Conservation (phyloP, 768 basidiomycete genomes). For the Tricholoma flavovirens region DNA sequence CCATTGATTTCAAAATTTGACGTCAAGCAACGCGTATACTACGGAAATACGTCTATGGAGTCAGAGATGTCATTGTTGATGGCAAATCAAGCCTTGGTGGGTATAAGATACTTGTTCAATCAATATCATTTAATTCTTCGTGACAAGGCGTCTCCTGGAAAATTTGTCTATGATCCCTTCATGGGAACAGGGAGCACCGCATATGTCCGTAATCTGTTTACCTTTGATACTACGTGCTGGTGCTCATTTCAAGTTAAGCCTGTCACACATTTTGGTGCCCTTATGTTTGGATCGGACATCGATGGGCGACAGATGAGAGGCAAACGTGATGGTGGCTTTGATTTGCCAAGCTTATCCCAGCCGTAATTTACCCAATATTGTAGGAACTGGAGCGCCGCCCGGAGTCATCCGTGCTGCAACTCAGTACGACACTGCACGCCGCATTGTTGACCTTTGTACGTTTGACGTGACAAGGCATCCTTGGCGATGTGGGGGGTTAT, state of each 20-base stretch:
- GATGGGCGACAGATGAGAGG: slow-evolving; percentile 97
- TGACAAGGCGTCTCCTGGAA: slow-evolving; percentile 76
- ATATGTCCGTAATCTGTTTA: slow-evolving; percentile 47
- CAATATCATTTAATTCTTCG: not conserved
- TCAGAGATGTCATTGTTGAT: slow-evolving; percentile 92
- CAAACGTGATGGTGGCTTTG: slow-evolving; percentile 46
- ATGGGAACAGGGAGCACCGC: slow-evolving; percentile 90
- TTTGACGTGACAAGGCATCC: slow-evolving; percentile 92
- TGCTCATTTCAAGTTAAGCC: slow-evolving; percentile 42
- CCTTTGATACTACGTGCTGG: not conserved
- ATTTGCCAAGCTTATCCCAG: not conserved
- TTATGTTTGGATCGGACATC: slow-evolving; percentile 89
- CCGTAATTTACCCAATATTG: not conserved
- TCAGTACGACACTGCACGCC: slow-evolving; percentile 73
- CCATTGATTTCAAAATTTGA: slow-evolving; percentile 64
- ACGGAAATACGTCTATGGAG: slow-evolving; percentile 98
- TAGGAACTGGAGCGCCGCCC: slow-evolving; percentile 36
- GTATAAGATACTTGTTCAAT: slow-evolving; percentile 7
- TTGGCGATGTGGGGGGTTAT: slow-evolving; percentile 82
- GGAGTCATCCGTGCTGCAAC: slow-evolving; percentile 77
- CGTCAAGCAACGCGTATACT: slow-evolving; percentile 86
- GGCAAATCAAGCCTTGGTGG: slow-evolving; percentile 90
- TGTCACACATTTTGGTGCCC: slow-evolving; percentile 80
- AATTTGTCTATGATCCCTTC: slow-evolving; percentile 93
- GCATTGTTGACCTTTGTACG: slow-evolving; percentile 79